Base-by-base conservation (phyloP, 176 grass and related monocot genomes). In the Bothriochloa decipiens region DNA sequence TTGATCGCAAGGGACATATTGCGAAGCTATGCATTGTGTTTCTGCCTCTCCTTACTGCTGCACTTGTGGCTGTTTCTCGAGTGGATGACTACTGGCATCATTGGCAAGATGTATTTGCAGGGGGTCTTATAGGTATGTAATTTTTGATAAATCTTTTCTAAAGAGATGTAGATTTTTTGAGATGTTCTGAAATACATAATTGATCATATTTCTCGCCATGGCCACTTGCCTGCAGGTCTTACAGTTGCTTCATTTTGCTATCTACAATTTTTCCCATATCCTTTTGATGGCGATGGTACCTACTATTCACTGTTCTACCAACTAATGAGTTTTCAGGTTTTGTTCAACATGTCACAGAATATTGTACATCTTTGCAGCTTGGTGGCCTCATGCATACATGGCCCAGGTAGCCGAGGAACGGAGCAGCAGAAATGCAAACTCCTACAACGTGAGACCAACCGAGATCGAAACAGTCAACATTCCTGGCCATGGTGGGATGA, bases 81-180 rank as follows among this genome's bases (percentile, higher is more conserved):
- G 93, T 96, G 25, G 93, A 96, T 79, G 93, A 96, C 84, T 96
- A 96, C 78, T 96, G 93, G 93, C 93, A 93, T 89, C 93, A 96
- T 65, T 96, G 93, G 93, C 93, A 96, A 79, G 93, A 96, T 86
- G 93, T 96, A 46, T 87, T 93, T 71, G 71, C 91, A 57, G 93
- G 93, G 42, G 81, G 47, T 46, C 65, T 96, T 70, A 25, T 96
- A 90, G 93, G 93, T 89, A 82, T 84, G 83, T 28, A 61, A 53
- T 55, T 79, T 80, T 84, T 29, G 29, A 22, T 81, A 33, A 8
- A 11, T 62, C n/a, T 65, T 41, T 67, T 65, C 60, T 46, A 13
- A 20, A 32, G 22, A 9, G 39, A 45, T 28, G 0, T 47, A 40
- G n/a, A 57, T 6, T 42, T 28, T 36, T 11, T 33, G 63, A 28